Base-by-base conservation (phyloP, 441 rosid species). In the Syzygium malaccense region DNA sequence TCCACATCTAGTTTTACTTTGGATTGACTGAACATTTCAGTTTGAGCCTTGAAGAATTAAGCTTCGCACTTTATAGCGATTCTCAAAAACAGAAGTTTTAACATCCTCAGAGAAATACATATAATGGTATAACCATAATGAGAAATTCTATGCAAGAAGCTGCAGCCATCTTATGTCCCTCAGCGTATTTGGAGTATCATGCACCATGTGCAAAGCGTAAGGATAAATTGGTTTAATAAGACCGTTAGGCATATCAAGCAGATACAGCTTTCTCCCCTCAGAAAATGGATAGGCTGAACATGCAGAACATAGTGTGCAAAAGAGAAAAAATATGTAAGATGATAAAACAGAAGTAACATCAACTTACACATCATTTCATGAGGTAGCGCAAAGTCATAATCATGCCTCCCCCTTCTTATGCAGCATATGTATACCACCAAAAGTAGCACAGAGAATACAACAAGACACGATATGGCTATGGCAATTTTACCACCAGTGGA, bases 301-400 rank as follows among this genome's bases (percentile, higher is more conserved):
- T 19, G 79, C 79, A 68, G 79, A 68, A 33, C 48, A 68, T 68
- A 41, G 79, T 23, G 49, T 33, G 80, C 80, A 33, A 33, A 68
- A 33, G 80, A 68, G 80, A 33, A 33, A 68, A 17, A 30, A 68
- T 19, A 6, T 33, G 48, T 33, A 19, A 19, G 48, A 33, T 18
- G 28, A 68, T 41, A 68, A 64, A 68, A 68, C 80, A 33, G 14
- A 33, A 26, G 25, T 55, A 26, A 55, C 60, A 32, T 53, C 28
- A 85, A 95, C 99, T 98, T 92, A 97, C 99, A 92, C 93, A 93
- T 93, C 91, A 96, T 91, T 90, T 98, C 99, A 49, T 95, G 98
- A 41, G 99, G 92, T 83, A 98, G 97, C 86, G 98, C 98, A 91
- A 98, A 98, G 92, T 96, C 99, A 88, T 98, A 98, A 89, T 97